Evolutionary conservation across 768 basidiomycete genomes (phyloP), one percentile per base, ranked within the genome.

Genomic region (Termitomyces sp.): DNA sequence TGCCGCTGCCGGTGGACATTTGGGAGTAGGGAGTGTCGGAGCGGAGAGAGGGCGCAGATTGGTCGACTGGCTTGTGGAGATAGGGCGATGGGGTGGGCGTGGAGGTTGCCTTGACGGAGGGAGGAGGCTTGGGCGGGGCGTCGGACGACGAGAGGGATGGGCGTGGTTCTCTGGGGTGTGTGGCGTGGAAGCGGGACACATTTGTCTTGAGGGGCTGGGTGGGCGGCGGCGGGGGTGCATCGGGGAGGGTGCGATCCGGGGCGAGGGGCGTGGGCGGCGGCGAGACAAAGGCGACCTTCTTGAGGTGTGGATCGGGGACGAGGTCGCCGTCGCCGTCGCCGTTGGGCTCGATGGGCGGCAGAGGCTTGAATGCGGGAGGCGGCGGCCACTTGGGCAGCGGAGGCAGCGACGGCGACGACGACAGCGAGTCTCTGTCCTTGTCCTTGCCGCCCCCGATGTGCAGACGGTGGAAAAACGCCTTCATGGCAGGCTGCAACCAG

Each of bases 251-350:
- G 65, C 77, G 79, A 69, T 85, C 81, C 58, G 79, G 74, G 58
- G 73, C 78, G 40, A 75, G 70, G 50, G 86, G 84, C 0, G 89
- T 87, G 30, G 87, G 87, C 14, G 87, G 83, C 49, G 90, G 89
- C 30, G 89, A 90, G 64, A 89, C 79, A 72, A 94, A 94, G 28
- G 90, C 91, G 45, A 94, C 91, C 73, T 91, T 91, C 78, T 94
- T 94, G 66, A 81, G 82, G 33, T 81, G 75, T 61, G 14, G 15
- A 21, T 19, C 47, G 19, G 11, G 56, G 10, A 10, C 31, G 31
- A 33, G 9, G 31, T 33, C 10, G 2, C 5, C 5, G 30, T 30
- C 28, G 28, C 3, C 28, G 28, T 30, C 30, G 30, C 30, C 7
- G 30, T 30, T 4, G 30, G 9, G 31, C 45, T 67, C 56, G 58